Percentiles rank a stretch among this genome's conserved stretches.
These are phyloP conservation scores for Clonostachys chloroleuca DNA, from an alignment of 2,329 filamentous ascomycete species.

Conservation along the genomic window DNA sequence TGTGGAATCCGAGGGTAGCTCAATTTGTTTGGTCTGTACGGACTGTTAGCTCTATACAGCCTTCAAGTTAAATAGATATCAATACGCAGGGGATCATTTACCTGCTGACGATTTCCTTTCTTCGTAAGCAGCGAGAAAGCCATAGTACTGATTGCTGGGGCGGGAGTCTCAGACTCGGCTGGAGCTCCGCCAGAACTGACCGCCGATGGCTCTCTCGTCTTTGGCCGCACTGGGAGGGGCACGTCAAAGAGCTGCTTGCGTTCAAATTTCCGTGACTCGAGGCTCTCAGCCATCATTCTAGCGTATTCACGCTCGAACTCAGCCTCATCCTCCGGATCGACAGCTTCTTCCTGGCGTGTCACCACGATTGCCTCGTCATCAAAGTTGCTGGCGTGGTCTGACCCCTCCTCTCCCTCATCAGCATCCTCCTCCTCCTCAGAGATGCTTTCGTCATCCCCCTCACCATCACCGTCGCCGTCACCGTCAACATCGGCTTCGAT, in stretches of 20 bases:
- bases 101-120: slow-evolving; percentile 92
- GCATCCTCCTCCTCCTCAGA: slow-evolving; percentile 51
- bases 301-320: slow-evolving; percentile 98
- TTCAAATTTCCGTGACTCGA: slow-evolving; percentile 94
- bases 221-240: slow-evolving; percentile 83
- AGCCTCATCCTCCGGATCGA: slow-evolving; percentile 90
- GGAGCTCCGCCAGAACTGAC: slow-evolving; percentile 12
- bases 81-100: slow-evolving; percentile 19
- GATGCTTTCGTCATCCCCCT: slow-evolving; percentile 49
- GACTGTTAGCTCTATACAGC: too few species aligned
- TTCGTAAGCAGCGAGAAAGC: slow-evolving; percentile 95
- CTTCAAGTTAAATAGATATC: not conserved
- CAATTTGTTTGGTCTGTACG: slow-evolving; percentile 78
- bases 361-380: slow-evolving; percentile 91
- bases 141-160: slow-evolving; percentile 58
- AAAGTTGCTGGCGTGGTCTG: slow-evolving; percentile 52
- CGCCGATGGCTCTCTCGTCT: slow-evolving; percentile 53
- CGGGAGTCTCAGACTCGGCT: slow-evolving; percentile 7
- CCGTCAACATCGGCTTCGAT: slow-evolving; percentile 57
- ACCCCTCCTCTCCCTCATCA: slow-evolving; percentile 1
- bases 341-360: slow-evolving; percentile 81
- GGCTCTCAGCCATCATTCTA: slow-evolving; percentile 96
- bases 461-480: slow-evolving; percentile 50
- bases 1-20: slow-evolving; percentile 83
- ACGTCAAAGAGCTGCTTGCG: slow-evolving; percentile 93